Evolutionary conservation across 2,329 filamentous ascomycete species (phyloP).

Genomic region (Xylariaceae sp.): DNA sequence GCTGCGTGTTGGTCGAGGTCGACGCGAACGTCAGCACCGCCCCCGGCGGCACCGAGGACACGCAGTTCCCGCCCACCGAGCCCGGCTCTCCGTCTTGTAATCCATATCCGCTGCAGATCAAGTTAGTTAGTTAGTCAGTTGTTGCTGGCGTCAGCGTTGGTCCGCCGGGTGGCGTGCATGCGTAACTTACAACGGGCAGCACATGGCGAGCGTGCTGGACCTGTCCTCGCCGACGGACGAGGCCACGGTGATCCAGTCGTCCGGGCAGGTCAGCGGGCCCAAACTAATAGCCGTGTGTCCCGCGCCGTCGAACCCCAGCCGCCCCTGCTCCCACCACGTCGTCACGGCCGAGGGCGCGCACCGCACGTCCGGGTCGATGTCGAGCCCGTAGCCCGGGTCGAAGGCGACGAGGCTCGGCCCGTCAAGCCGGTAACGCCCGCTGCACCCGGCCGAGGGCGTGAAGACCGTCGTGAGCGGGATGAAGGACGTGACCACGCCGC

Average conservation of each 20-base stretch:
- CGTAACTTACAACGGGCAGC: slow-evolving; percentile 12
- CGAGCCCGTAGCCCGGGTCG: slow-evolving; percentile 13
- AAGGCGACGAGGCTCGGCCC: slow-evolving; percentile 13
- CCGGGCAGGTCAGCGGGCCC: slow-evolving; percentile 11
- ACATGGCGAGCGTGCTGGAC: slow-evolving; percentile 12
- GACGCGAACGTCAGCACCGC: slow-evolving; percentile 8
- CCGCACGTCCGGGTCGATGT: slow-evolving; percentile 8
- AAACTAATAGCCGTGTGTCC: slow-evolving; percentile 12
- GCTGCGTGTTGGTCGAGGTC: slow-evolving; percentile 3
- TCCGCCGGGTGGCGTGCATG: background rate
- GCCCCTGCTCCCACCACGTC: slow-evolving; percentile 14
- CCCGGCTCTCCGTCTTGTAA: slow-evolving; percentile 7
- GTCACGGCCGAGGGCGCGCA: slow-evolving; percentile 11
- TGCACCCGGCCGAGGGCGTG: slow-evolving; percentile 8
- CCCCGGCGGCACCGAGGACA: slow-evolving; percentile 8
- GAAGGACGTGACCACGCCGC: slow-evolving; percentile 9
- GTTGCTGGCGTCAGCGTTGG: too few relatives aligned
- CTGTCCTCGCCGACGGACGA: slow-evolving; percentile 5
- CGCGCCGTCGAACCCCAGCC: slow-evolving; percentile 3
- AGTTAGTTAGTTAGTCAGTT: slow-evolving; percentile 2
- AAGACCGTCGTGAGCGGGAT: slow-evolving; percentile 10
- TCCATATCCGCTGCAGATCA: slow-evolving; percentile 6
- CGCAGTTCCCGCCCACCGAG: slow-evolving; percentile 9
- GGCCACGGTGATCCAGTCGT: slow-evolving; percentile 10
- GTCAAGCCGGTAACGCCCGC: slow-evolving; percentile 8